Evolutionary conservation across 306 rosid species (phyloP), one percentile per base, ranked within the genome.

Genomic region (Aeschynomene evenia): DNA sequence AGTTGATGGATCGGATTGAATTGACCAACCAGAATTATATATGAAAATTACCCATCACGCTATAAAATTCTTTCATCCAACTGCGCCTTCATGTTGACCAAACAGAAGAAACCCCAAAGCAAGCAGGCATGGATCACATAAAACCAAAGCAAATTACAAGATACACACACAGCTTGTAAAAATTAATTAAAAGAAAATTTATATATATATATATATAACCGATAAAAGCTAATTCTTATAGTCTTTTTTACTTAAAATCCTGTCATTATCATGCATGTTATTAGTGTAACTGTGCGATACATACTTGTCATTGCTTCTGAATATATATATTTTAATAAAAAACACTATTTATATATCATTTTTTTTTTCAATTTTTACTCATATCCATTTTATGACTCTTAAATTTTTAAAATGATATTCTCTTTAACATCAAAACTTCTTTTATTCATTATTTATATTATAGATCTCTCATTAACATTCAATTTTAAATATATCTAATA

Each of bases 51-150:
- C 42, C 34, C 66, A 21, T 2, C 46, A 42, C 22, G 18, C 43
- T 53, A 39, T 16, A 5, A 42, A 54, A 39, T 55, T 54, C 43
- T 9, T 34, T 6, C 23, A n/a, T 23, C 10, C 56, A 9, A 1
- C 6, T 1, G 5, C 18, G 10, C 31, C 16, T 23, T 45, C 4
- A 26, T 0, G 42, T 40, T 70, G 56, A 55, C 55, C 31, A 55
- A n/a, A 70, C 57, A 43, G 29, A 42, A 39, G 10, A 53, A 52
- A 23, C 53, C 53, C 37, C 74, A 55, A 55, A 69, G 8, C 21
- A 16, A 26, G 43, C 19, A 55, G 74, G 42, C 55, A 40, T 3
- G 45, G 54, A 53, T 55, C 55, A 55, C 12, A 55, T 55, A 40
- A 46, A 55, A 52, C n/a, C n/a, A n/a, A n/a, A n/a, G n/a, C 31